phyloP scores from a whole-genome alignment of 192 early-diverging fungal species.

The Linnemannia exigua region DNA sequence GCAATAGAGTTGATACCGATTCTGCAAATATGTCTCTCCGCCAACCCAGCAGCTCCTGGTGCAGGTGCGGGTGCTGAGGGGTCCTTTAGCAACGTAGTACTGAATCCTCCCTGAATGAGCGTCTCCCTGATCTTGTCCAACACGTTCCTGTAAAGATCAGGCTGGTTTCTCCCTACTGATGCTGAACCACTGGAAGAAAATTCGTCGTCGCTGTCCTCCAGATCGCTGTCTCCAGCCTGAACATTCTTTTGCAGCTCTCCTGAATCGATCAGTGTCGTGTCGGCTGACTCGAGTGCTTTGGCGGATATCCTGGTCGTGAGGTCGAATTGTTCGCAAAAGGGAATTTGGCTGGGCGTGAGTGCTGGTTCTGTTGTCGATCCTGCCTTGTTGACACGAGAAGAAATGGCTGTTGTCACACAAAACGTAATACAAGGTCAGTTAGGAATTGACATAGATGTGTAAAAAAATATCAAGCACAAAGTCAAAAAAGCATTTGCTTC shows the following conservation, averaged over 20 bases:
- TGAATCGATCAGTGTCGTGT: slow-evolving; percentile 63
- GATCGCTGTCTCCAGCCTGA: slow-evolving; percentile 34
- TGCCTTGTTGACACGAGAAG: slow-evolving; percentile 27
- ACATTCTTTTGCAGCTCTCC: slow-evolving; percentile 29
- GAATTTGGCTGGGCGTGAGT: slow-evolving; percentile 47
- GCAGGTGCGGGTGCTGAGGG: slow-evolving; percentile 43
- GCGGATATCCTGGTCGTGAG: slow-evolving; percentile 82
- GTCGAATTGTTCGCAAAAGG: slow-evolving; percentile 90
- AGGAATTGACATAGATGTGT: not conserved
- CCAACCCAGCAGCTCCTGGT: slow-evolving; percentile 33
- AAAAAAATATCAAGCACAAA: not conserved
- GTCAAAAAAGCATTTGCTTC: not conserved
- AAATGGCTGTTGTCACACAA: slow-evolving; percentile 26
- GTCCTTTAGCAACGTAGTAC: slow-evolving; percentile 57
- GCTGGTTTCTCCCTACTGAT: not conserved
- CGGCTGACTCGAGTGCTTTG: slow-evolving; percentile 68
- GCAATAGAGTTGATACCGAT: slow-evolving; percentile 87
- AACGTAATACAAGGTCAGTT: not conserved
- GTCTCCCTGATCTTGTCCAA: slow-evolving; percentile 68
- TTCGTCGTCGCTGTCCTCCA: not conserved
- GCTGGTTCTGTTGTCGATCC: not conserved
- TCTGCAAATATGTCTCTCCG: slow-evolving; percentile 77
- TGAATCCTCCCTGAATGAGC: slow-evolving; percentile 77
- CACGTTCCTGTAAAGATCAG: slow-evolving; percentile 59
- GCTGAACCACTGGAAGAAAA: not conserved